Percentiles rank a stretch among this genome's conserved stretches.
Evolutionary conservation across 495 filamentous ascomycete species (phyloP).

Genomic region (Aspergillus egyptiacus): DNA sequence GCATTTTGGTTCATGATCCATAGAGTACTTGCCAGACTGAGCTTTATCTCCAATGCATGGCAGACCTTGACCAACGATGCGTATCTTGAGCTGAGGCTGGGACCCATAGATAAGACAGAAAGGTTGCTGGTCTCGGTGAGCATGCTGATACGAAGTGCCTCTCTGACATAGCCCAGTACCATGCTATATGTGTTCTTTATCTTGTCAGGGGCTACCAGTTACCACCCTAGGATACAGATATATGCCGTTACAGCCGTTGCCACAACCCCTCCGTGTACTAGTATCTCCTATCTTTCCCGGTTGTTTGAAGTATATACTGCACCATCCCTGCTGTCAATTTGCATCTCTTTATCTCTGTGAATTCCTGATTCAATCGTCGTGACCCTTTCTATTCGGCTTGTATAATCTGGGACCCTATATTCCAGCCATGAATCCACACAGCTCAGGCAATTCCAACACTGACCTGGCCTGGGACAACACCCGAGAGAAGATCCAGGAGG

Average conservation of each 20-base stretch:
- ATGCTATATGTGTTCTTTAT: neutral
- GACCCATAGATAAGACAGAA: conserved; percentile 3
- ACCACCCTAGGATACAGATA: too few relatives aligned
- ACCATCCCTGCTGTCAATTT: too few relatives aligned
- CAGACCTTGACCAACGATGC: neutral
- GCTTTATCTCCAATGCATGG: neutral
- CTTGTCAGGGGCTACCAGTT: too few relatives aligned
- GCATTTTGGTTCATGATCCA: neutral
- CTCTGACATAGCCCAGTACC: neutral
- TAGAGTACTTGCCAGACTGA: neutral
- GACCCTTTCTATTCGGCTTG: neutral
- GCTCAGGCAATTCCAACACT: neutral
- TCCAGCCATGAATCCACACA: neutral
- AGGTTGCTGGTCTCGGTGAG: neutral
- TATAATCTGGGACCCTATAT: too few relatives aligned
- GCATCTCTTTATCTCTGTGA: too few relatives aligned
- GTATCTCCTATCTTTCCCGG: too few relatives aligned
- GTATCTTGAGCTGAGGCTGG: neutral
- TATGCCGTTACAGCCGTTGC: too few relatives aligned
- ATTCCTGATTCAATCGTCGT: too few relatives aligned
- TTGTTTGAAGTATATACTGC: too few relatives aligned
- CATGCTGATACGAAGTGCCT: neutral
- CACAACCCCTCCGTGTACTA: too few relatives aligned
- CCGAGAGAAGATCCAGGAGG: neutral
- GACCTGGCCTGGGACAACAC: neutral